Evolutionary conservation across 768 basidiomycete species (phyloP), one percentile per base, ranked within the genome.

Genomic region (Boletus patriciae): DNA sequence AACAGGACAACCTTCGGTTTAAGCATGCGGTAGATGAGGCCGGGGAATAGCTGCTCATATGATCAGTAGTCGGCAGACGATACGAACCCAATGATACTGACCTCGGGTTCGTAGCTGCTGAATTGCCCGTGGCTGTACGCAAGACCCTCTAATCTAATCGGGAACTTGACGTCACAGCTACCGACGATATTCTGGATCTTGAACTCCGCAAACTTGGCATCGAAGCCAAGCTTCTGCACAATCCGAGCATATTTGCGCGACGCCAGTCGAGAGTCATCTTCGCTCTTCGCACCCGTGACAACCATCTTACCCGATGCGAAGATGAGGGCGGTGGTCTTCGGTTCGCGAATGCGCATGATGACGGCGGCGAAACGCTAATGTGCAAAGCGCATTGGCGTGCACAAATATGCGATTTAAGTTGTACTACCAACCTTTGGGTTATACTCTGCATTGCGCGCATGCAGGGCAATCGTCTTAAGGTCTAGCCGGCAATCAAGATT

Each of bases 271-370:
- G 94, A 95, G 69, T 99, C 95, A 73, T 98, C 96, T 75, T 98
- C 96, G 33, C 92, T 94, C 82, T 98, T 99, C 46, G 97, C 97
- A 71, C 97, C 97, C 40, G 97, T 98, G 56, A 98, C 96, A 73
- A 99, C 97, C 92, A 99, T 98, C 84, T 98, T 99, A 70, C 97
- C 97, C 55, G 94, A 96, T 34, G 97, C 97, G 74, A 99, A 99
- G 75, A 99, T 98, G 65, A 99, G 86, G 23, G 96, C 97, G 50
- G 97, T 99, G 57, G 97, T 99, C 82, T 99, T 99, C 49, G 97
- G 97, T 66, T 98, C 97, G 64, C 97, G 94, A 70, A 99, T 98
- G 75, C 97, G 93, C 97, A 99, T 99, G 78, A 99, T 98, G 65
- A 98, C 97, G 58, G 97, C 97, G 66, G 96, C 97, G 80, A 99